Base-by-base conservation (phyloP, 176 grass and related monocot genomes). In the Aegilops sharonensis region DNA sequence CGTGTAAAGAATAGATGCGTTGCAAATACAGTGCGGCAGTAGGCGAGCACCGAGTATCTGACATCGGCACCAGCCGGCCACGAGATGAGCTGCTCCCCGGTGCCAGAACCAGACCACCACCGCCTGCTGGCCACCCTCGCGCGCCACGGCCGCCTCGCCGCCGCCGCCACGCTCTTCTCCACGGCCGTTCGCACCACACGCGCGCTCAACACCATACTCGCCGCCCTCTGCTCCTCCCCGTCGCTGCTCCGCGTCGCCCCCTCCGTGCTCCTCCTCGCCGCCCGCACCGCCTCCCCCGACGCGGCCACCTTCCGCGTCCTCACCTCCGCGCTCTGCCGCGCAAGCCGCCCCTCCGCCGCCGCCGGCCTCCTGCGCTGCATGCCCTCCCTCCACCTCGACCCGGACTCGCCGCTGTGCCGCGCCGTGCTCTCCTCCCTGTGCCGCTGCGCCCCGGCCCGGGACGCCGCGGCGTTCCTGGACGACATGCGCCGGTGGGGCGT, bases 401-500 rank as follows among this genome's bases (percentile, higher is more conserved):
- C 74, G 7, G 84, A 86, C 40, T 15, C 48, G 17, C 36, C 37
- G 25, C 73, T 62, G 15, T 83, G 73, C 65, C 79, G 32, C 40
- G 31, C 40, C 32, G 84, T 86, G 64, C 45, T 90, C 80, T 64
- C 68, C 43, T 85, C 87, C 11, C 15, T 89, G 42, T 89, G 50
- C 73, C 72, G 6, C 5, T 36, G n/a, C 3, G 81, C 68, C 24
- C n/a, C 78, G 5, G 63, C 82, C 5, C n/a, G 17, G 5, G 70
- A 90, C 57, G 82, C 86, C 18, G 63, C 75, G 11, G 68, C 78
- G 4, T 84, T 93, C 85, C 64, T 92, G n/a, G 70, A 89, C 43
- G 89, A 92, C 64, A 97, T 97, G 94, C 62, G 75, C 25, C 83
- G 61, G 86, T 87, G 80, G 30, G 86, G 88, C 66, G 84, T 92